Evolutionary conservation across 2,329 filamentous ascomycete species (phyloP), one percentile per base, ranked within the genome.

Genomic region (Colletotrichum eleusines): DNA sequence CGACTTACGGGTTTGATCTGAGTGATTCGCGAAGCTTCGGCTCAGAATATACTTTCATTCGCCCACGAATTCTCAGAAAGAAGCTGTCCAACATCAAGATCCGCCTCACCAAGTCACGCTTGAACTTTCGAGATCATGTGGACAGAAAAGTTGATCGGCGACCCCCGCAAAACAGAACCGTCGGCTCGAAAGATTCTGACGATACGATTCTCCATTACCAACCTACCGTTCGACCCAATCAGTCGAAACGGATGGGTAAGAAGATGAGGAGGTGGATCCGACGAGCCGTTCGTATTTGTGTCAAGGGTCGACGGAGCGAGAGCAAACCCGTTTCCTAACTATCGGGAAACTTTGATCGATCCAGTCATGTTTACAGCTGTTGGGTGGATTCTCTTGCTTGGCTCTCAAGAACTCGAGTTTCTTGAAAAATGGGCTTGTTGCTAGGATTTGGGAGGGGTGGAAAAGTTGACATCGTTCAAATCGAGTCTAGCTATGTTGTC

Each of bases 31-130:
- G 55, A 11, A 73, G 72, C 46, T 70, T 68, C 54, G 38, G 57
- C n/a, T 71, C 72, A 1, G 71, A 71, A 14, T 8, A 63, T 12
- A 63, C 46, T 20, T 72, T 62, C 16, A 53, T 60, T 28, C 62
- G 58, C 1, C 66, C 70, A 6, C 42, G 48, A 8, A 38, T 62
- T n/a, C 53, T 73, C 18, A 69, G 63, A 12, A 73, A 73, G 63
- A 73, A 73, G 20, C 60, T 73, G 6, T 73, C 72, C 7, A 55
- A 72, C 26, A 28, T 73, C 31, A 72, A 57, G n/a, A 51, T 71
- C 35, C 70, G 71, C 50, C 60, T 73, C 16, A 62, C 55, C 18
- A 63, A 60, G 38, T 73, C 72, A 46, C 66, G 66, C 9, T 55
- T 66, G 20, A 69, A 73, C n/a, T 31, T 73, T 31, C 60, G 59